Percentiles rank a stretch among this genome's conserved stretches.
These are phyloP conservation scores for Xylariaceae sp. DNA, from an alignment of 2,329 filamentous ascomycete genomes.

Conservation along the genomic window DNA sequence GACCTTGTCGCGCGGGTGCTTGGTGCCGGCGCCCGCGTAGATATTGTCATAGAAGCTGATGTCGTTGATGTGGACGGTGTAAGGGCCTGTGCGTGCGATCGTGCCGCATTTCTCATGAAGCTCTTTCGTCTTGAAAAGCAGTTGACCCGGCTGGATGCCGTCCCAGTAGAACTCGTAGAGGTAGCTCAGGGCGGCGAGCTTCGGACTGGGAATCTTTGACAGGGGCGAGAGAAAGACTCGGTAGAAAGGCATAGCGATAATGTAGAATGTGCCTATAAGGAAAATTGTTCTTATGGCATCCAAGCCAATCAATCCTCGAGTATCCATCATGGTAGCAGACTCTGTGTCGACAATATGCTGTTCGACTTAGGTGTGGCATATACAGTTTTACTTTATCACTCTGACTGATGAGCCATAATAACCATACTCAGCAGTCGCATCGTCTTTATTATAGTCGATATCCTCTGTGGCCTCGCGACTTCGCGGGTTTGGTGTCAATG, in stretches of 20 bases:
- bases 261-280: no score
- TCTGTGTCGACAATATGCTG: no score
- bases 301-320: no score
- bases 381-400: no score
- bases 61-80: conserved; percentile 8
- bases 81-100: conserved; percentile 4
- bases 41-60: conserved; percentile 7
- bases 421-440: no score
- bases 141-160: conserved; percentile 1
- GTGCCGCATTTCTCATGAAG: conserved; percentile 6
- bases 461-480: no score
- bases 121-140: conserved; percentile 7
- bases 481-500: no score
- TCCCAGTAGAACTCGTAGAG: conserved; percentile 8
- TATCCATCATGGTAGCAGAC: no score
- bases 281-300: no score
- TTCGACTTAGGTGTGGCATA: no score
- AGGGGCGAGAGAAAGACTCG: conserved; percentile 4
- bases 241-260: not conserved
- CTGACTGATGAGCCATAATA: no score
- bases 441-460: no score
- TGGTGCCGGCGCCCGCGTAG: conserved; percentile 2
- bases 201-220: conserved; percentile 1
- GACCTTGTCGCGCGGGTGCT: conserved; percentile 9
- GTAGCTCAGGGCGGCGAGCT: conserved; percentile 4